Base-by-base conservation (phyloP, 108 stramenopile species). In the Cyclotella atomus region DNA sequence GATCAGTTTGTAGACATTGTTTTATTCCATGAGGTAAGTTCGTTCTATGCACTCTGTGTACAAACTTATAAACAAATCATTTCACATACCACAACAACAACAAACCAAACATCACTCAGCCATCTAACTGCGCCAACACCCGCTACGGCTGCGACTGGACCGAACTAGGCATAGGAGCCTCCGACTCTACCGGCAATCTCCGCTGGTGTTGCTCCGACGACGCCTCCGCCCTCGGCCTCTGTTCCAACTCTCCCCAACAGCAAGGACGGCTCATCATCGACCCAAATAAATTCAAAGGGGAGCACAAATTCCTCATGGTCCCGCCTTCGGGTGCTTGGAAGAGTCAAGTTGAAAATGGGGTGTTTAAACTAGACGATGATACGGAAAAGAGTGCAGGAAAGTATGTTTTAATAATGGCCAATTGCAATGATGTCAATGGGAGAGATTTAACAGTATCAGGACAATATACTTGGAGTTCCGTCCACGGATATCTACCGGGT, bases 401-500 rank as follows among this genome's bases (percentile, higher is more conserved):
- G 34, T 95, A 92, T 75, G 87, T 81, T 0, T 63, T 95, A 10
- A 71, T 91, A 3, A 73, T 95, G 59, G 86, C 94, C 35, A 95
- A 92, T 67, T 95, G 94, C 77, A 88, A 95, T 47, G 87, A 87
- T 43, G 19, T 43, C 3, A 76, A 74, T 19, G 94, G 94, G 36
- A 59, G 94, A 41, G 59, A 75, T 54, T 60, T 92, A 15, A 70
- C 80, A 17, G 84, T 92, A 5, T 61, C 83, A 34, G 94, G 94
- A 16, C 43, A 83, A 30, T 90, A 89, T 33, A 64, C 80, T 6
- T 92, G 87, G 87, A 87, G 81, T 55, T 91, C 90, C 29, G 68
- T 54, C 28, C 87, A 88, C 73, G 94, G 94, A 56, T 95, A 90
- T 28, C 75, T 95, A n/a, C 94, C 94, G 7, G 94, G 94, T 17